Evolutionary conservation across 169 alveolate species (phyloP).

Genomic region (Nephromyces sp.): DNA sequence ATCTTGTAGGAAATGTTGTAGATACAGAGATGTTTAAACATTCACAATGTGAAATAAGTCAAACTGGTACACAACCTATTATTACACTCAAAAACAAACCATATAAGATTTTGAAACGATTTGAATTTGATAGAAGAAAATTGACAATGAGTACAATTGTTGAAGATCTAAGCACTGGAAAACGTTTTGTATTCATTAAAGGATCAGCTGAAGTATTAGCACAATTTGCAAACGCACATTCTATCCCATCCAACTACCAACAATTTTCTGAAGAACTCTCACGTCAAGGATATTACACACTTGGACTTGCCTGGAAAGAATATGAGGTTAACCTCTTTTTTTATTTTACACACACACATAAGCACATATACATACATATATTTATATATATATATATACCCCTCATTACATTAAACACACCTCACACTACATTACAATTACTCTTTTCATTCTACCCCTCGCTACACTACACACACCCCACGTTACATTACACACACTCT

Average conservation of each 20-base stretch:
- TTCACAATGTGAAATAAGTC: no score
- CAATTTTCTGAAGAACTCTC: not conserved
- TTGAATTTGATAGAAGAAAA: not conserved
- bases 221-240: not conserved
- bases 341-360: no score
- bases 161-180: not conserved
- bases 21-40: not conserved
- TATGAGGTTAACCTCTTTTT: no score
- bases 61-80: no score
- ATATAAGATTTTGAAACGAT: not conserved
- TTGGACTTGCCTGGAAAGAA: not conserved
- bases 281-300: not conserved
- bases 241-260: not conserved
- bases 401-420: no score
- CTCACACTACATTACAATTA: no score
- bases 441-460: no score
- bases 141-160: not conserved
- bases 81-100: no score
- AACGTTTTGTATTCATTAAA: not conserved
- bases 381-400: no score
- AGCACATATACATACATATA: no score
- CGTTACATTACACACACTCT: no score
- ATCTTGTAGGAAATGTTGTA: not conserved
- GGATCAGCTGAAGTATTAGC: slow-evolving; percentile 15
- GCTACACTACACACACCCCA: no score